A percentile compares a stretch with the other conserved stretches of the same genome.
phyloP scores from a whole-genome alignment of 345 rosid species.

The Leavenworthia alabamica region DNA sequence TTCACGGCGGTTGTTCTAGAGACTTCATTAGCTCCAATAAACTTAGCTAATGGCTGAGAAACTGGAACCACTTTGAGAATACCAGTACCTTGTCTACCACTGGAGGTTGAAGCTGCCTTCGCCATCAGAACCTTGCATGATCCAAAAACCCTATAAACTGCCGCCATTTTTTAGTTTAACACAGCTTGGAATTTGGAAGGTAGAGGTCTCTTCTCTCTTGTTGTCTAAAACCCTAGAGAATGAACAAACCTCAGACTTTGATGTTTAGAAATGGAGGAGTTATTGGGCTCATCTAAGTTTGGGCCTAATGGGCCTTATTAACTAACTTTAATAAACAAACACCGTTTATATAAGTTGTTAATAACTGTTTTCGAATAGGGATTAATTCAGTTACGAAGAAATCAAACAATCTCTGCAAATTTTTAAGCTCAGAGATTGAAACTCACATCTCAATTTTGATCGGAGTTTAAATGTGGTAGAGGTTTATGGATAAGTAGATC shows the following conservation, averaged over 20 bases:
- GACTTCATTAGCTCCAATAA: conserved; percentile 40
- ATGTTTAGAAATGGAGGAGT: neutral
- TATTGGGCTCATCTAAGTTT: neutral
- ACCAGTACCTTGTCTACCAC: neutral
- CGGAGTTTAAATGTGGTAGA: too few species aligned
- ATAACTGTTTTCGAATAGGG: too few species aligned
- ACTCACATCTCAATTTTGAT: too few species aligned
- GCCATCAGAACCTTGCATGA: conserved; percentile 18
- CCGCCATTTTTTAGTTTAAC: conserved; percentile 7
- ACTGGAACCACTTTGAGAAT: conserved; percentile 12
- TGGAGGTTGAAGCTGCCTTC: conserved; percentile 16
- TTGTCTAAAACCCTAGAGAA: conserved; percentile 13
- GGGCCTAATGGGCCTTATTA: too few species aligned
- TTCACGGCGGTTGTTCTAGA: conserved; percentile 42
- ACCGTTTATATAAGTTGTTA: too few species aligned
- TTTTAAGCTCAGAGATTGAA: too few species aligned
- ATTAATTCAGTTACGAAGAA: too few species aligned
- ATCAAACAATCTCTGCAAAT: too few species aligned
- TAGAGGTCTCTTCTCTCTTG: neutral
- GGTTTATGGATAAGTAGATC: conserved; percentile 12
- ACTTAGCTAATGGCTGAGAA: conserved; percentile 27
- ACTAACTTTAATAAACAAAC: too few species aligned
- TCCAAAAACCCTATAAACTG: conserved; percentile 26
- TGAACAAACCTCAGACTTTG: conserved; percentile 9
- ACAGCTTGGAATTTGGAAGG: neutral